A percentile compares a stretch with the other conserved stretches of the same genome.
Evolutionary conservation across 257 asterid genomes (phyloP).

Genomic region (Perilla frutescens): DNA sequence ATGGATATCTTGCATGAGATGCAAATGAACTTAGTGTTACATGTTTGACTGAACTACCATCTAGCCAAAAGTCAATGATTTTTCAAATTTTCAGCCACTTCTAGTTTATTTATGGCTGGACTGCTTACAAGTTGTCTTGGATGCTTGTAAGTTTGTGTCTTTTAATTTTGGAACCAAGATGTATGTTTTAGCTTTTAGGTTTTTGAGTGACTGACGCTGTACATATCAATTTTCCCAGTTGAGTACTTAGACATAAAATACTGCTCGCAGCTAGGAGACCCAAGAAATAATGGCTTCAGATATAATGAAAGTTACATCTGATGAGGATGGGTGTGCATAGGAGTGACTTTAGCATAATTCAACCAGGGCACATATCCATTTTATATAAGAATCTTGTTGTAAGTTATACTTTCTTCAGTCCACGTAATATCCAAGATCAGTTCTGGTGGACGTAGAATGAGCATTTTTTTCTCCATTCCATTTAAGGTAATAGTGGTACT

Average conservation of each 20-base stretch:
- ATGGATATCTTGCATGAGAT: not conserved
- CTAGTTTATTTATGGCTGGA: not conserved
- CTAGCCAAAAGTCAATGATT: not conserved
- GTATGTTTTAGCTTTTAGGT: not conserved
- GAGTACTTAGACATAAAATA: not conserved
- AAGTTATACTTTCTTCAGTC: not conserved
- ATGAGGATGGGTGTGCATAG: not conserved
- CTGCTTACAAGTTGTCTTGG: not conserved
- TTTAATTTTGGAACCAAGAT: slow-evolving; percentile 1
- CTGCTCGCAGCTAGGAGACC: not conserved
- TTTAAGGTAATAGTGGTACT: not conserved
- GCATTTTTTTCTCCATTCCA: not conserved
- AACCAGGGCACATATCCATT: not conserved
- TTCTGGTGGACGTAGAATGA: not conserved
- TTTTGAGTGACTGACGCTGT: not conserved
- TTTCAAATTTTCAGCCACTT: not conserved
- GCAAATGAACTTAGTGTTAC: not conserved
- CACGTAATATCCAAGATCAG: not conserved
- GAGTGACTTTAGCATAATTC: slow-evolving; percentile 6
- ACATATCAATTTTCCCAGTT: not conserved
- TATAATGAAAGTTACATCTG: not conserved
- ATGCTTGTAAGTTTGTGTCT: slow-evolving; percentile 6
- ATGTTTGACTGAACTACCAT: not conserved
- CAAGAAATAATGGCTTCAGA: not conserved
- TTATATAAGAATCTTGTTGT: not conserved